These are phyloP conservation scores for Talaromyces stipitatus DNA, from an alignment of 495 filamentous ascomycete species.

Conservation along the genomic window DNA sequence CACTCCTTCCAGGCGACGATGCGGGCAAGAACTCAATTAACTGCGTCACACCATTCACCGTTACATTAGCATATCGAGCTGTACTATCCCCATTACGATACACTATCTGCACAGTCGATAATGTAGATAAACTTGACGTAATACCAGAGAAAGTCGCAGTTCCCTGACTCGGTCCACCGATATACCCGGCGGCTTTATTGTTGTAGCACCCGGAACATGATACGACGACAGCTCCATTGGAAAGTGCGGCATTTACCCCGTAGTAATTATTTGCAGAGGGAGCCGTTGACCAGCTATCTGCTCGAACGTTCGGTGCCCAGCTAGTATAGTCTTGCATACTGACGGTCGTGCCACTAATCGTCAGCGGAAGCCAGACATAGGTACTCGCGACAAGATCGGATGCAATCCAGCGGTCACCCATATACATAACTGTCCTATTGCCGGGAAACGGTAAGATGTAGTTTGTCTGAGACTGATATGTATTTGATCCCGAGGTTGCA, in stretches of 20 bases:
- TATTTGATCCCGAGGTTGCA: conserved; percentile 45
- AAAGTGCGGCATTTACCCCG: background rate
- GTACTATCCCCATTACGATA: background rate
- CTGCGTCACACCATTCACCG: background rate
- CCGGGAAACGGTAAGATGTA: conserved; percentile 37
- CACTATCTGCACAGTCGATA: background rate
- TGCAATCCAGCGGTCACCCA: conserved; percentile 59
- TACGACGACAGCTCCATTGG: background rate
- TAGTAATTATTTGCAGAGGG: background rate
- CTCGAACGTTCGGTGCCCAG: background rate
- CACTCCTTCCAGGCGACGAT: background rate
- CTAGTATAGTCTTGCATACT: background rate
- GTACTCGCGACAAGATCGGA: conserved; percentile 51
- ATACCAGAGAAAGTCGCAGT: background rate
- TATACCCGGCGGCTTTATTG: background rate
- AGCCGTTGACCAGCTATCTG: background rate
- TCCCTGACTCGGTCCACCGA: background rate
- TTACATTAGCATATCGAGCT: background rate
- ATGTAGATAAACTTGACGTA: background rate
- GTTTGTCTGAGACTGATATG: conserved; percentile 45
- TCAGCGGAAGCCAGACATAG: conserved; percentile 61
- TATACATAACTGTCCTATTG: conserved; percentile 44
- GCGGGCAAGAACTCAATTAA: background rate
- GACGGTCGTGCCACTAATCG: conserved; percentile 46
- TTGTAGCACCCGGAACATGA: background rate